phyloP scores from a whole-genome alignment of 2,329 filamentous ascomycete species.

The Beauveria bassiana region DNA sequence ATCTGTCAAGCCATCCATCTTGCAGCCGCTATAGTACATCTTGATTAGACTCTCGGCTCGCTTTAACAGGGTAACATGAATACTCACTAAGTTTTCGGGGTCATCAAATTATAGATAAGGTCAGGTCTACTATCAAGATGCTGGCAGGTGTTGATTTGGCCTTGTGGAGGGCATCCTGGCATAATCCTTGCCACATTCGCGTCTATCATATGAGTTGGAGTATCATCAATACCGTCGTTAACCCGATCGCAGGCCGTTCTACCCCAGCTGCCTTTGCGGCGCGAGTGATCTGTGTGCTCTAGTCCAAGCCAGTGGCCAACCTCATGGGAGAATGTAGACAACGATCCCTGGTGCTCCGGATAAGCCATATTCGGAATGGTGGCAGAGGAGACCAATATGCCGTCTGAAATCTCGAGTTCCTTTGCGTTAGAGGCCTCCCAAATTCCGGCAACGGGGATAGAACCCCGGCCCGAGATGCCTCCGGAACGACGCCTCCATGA shows the following conservation, averaged over 20 bases:
- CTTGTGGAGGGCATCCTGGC: not conserved
- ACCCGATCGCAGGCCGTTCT: not conserved
- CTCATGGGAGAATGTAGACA: not conserved
- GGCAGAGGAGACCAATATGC: not conserved
- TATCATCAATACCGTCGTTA: not conserved
- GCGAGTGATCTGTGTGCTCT: not conserved
- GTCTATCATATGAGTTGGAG: not conserved
- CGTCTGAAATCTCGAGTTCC: not conserved
- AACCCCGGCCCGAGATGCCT: too few species aligned
- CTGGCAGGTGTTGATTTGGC: not conserved
- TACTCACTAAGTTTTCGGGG: not conserved
- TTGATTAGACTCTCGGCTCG: not conserved
- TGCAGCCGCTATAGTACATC: not conserved
- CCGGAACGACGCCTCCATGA: not conserved
- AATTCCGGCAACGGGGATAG: too few species aligned
- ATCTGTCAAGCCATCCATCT: not conserved
- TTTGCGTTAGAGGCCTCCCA: not conserved
- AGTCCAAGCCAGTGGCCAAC: not conserved
- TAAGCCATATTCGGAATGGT: too few species aligned
- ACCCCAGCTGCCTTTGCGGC: not conserved
- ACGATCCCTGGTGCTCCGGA: too few species aligned
- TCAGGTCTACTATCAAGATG: not conserved
- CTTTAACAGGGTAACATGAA: not conserved
- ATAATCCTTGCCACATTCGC: not conserved
- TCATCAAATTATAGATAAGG: not conserved